Conservation (phyloP, 148 eudicot species). For the Chenopodium formosanum region DNA sequence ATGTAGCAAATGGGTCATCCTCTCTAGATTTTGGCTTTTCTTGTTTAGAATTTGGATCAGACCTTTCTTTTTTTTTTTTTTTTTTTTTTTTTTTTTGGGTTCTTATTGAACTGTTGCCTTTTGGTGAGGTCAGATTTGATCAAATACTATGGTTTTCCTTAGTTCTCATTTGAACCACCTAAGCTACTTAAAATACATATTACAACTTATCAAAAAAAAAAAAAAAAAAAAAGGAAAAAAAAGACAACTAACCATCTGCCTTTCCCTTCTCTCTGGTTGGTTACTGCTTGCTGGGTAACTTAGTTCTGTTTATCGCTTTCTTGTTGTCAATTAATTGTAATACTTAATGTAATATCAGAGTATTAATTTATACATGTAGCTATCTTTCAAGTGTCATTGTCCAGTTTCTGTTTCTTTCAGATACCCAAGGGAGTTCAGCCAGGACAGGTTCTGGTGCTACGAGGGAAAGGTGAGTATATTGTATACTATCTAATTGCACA, state of each 20-base stretch:
- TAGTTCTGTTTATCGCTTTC: background rate
- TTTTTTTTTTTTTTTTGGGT: background rate
- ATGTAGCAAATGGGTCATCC: background rate
- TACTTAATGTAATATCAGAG: background rate
- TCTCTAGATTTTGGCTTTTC: background rate
- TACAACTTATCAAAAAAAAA: background rate
- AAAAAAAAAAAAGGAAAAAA: background rate
- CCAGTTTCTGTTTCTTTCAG: conserved; percentile 34
- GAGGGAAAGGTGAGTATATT: conserved; percentile 70
- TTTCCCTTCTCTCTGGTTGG: background rate
- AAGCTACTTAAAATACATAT: background rate
- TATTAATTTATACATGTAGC: background rate
- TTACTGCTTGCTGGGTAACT: background rate
- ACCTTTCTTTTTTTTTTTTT: background rate
- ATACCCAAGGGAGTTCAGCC: conserved; percentile 94
- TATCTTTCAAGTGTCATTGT: background rate
- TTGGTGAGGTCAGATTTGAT: background rate
- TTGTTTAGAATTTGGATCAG: background rate
- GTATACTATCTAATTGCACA: conserved; percentile 6
- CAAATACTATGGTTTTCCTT: background rate
- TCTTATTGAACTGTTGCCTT: background rate
- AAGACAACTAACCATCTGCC: background rate
- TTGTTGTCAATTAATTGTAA: background rate
- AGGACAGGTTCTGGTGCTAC: conserved; percentile 64
- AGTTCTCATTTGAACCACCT: background rate